Base-by-base conservation (phyloP, 495 filamentous ascomycete species). In the Polyplosphaeria fusca region DNA sequence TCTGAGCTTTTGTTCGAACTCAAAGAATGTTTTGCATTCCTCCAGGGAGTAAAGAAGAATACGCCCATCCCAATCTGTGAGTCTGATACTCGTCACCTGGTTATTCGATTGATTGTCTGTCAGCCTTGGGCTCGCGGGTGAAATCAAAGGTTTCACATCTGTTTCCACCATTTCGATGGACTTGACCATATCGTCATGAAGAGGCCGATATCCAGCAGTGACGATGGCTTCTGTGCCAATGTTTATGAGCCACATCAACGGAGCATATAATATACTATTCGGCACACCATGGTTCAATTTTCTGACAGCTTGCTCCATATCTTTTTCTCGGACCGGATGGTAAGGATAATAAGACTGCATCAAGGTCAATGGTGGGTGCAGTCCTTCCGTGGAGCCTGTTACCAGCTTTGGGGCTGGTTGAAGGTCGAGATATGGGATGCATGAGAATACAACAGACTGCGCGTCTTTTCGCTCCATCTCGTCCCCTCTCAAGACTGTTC, bases 331-430 rank as follows among this genome's bases (percentile, higher is more conserved):
- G 4, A 60, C 40, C 4, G 49, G 32, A 20, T 64, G 55, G 22
- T 55, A 55, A 4, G 61, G 61, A 48, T 64, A 64, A 14, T 55
- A 56, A 18, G 61, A 45, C 27, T 60, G 56, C 55, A 64, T 60
- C 5, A 64, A 47, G 32, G 26, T 64, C 19, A 55, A 22, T 20
- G 51, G 37, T 14, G 51, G 55, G 22, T 60, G 51, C 22, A 48
- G 45, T 2, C 48, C 48, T 24, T 58, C 47, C 1, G n/a, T 30
- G 20, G 41, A 27, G 16, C 23, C 32, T 22, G 27, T 4, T 11
- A 43, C 32, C 13, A 30, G 5, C 18, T 54, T 55, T 5, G 38
- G 14, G 5, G 54, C 54, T n/a, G 28, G 18, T 23, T 57, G 48
- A 18, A 55, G 26, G 9, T 58, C 48, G 37, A 63, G 55, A 25